Evolutionary conservation across 1,284 basidiomycete genomes (phyloP), one percentile per base, ranked within the genome.

Genomic region (Porodaedalea pini): DNA sequence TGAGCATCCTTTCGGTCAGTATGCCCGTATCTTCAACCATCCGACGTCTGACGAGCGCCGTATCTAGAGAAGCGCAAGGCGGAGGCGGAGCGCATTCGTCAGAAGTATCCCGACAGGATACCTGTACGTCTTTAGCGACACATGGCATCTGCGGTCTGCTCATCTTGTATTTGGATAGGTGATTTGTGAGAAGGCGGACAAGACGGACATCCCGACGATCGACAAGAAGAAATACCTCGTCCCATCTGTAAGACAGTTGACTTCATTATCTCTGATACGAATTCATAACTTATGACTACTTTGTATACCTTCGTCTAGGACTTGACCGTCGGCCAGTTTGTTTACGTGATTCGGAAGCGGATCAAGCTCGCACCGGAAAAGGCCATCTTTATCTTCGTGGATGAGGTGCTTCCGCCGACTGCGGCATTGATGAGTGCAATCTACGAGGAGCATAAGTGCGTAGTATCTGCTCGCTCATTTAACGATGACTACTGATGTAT

Each of bases 181-280:
- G 63, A 99, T 99, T 74, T 99, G 97, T 76, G 97, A 99, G 83
- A 98, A 98, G 79, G 96, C 94, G 54, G 96, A 99, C 78, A 86
- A 92, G 70, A 97, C 95, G 57, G 97, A 99, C 75, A 98, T 99
- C 70, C 94, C 95, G 0, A 96, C 94, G 19, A 98, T 99, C 69
- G 97, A 99, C 82, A 99, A 99, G 92, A 99, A 99, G 91, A 99
- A 99, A 81, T 99, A 99, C 68, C 81, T 99, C 47, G 97, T 99
- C 2, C 97, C 97, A 54, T 96, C 94, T 54, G 93, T 95, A 68
- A 65, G 85, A 71, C 51, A 61, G 31, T 41, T 59, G 57, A 11
- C 43, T 36, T 21, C 23, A 21, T 15, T 15, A 47, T 47, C 45
- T 29, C 15, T 29, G 23, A n/a, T n/a, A n/a, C 13, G 45, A 17